A percentile compares a stretch with the other conserved stretches of the same genome.
phyloP scores from a whole-genome alignment of 805 yeast species.

The Candida tallmaniae region DNA sequence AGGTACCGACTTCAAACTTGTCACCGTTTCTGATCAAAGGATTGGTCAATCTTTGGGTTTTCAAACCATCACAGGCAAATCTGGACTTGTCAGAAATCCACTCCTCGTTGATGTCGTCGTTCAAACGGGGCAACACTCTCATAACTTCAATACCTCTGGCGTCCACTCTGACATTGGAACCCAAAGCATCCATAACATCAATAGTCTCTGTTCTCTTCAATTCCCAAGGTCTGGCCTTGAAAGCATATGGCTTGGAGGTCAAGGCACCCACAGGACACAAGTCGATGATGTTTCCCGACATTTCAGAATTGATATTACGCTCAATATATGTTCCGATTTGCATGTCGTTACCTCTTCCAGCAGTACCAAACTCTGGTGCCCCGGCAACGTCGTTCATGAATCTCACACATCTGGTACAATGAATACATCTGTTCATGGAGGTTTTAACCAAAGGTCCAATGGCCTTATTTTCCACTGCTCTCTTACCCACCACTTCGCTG shows the following conservation, averaged over 20 bases:
- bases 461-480: conserved; percentile 88
- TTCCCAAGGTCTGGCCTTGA: conserved; percentile 82
- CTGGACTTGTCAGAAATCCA: conserved; percentile 89
- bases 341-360: conserved; percentile 90
- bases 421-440: conserved; percentile 89
- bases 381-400: conserved; percentile 90
- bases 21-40: conserved; percentile 73
- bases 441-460: conserved; percentile 87
- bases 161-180: conserved; percentile 80
- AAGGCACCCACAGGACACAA: conserved; percentile 87
- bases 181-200: conserved; percentile 80
- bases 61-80: conserved; percentile 80
- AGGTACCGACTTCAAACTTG: conserved; percentile 67
- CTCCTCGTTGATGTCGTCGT: conserved; percentile 85
- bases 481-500: conserved; percentile 74
- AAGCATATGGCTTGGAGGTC: conserved; percentile 76
- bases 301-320: conserved; percentile 76
- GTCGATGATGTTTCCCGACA: conserved; percentile 83
- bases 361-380: conserved; percentile 83
- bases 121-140: conserved; percentile 81
- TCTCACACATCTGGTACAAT: conserved; percentile 87
- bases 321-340: conserved; percentile 88
- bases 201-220: conserved; percentile 82
- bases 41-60: conserved; percentile 78
- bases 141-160: conserved; percentile 83